These are phyloP conservation scores for Naganishia onofrii DNA, from an alignment of 768 basidiomycete genomes.

Conservation along the genomic window DNA sequence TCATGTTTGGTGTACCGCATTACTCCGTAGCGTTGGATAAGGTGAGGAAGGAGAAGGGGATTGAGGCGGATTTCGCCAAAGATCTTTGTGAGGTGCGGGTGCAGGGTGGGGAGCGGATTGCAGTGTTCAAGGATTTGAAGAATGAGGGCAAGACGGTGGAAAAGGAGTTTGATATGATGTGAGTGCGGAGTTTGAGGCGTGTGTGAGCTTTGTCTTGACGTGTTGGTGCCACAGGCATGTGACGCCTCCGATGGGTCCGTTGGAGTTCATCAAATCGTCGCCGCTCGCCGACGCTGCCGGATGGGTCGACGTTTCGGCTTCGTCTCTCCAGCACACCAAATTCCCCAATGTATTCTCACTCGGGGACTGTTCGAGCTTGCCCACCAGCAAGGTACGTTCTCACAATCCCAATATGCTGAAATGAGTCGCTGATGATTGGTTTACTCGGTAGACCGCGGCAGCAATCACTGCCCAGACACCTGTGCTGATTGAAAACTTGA, in stretches of 20 bases:
- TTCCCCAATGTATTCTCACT: constrained; percentile 81
- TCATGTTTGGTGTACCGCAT: constrained; percentile 96
- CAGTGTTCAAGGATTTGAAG: constrained; percentile 72
- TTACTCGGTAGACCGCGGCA: constrained; percentile 65
- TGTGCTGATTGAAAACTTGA: constrained; percentile 83
- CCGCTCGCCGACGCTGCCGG: constrained; percentile 68
- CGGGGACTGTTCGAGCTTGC: constrained; percentile 88
- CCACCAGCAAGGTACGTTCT: constrained; percentile 68
- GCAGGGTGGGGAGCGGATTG: constrained; percentile 60
- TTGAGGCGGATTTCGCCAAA: constrained; percentile 77
- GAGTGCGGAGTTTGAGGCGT: not conserved
- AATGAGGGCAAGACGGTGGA: constrained; percentile 66
- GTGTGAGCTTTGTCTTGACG: no score
- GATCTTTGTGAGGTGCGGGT: constrained; percentile 75
- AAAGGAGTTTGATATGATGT: constrained; percentile 76
- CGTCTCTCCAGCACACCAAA: constrained; percentile 78
- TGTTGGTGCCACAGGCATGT: constrained; percentile 55
- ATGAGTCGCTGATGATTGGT: not conserved
- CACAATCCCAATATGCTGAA: not conserved
- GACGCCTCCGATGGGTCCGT: constrained; percentile 87
- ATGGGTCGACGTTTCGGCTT: constrained; percentile 82
- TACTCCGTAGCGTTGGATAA: constrained; percentile 82
- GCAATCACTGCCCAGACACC: constrained; percentile 89
- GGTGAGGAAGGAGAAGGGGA: constrained; percentile 71
- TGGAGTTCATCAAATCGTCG: constrained; percentile 62